Conservation (phyloP, 176 grass and related monocot genomes). For the sorghum (Sorghum bicolor) region DNA sequence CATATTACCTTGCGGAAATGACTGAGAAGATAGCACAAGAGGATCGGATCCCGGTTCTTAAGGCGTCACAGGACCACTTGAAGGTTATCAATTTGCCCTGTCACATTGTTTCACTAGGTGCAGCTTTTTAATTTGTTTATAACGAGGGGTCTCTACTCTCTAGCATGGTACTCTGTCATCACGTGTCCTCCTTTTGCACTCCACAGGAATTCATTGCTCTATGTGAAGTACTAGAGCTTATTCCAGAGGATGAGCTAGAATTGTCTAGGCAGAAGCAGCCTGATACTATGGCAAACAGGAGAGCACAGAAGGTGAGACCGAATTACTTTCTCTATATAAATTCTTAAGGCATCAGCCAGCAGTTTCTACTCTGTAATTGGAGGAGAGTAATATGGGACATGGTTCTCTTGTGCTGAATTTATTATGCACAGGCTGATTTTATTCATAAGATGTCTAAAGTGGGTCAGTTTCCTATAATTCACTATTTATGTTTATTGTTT, state of each 20-base stretch:
- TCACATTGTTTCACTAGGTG: not conserved
- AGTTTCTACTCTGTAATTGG: not conserved
- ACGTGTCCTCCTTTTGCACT: not conserved
- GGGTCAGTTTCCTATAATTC: not conserved
- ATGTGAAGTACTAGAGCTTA: conserved; percentile 82
- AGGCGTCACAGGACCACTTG: conserved; percentile 67
- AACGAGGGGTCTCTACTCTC: not conserved
- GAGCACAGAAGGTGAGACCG: conserved; percentile 67
- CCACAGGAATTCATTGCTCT: conserved; percentile 77
- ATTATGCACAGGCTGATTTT: not conserved
- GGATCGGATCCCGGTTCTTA: conserved; percentile 59
- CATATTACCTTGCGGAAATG: conserved; percentile 78
- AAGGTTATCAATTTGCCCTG: conserved; percentile 42
- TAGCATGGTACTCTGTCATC: not conserved
- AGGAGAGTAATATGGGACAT: not conserved
- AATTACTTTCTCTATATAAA: not conserved
- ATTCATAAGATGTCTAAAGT: not conserved
- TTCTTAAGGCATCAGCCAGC: not conserved
- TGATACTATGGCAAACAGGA: conserved; percentile 52
- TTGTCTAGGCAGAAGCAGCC: conserved; percentile 35
- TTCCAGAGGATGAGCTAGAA: conserved; percentile 69
- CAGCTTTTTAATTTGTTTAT: not conserved
- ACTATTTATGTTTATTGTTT: conserved; percentile 5
- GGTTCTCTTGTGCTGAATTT: not conserved
- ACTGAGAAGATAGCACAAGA: conserved; percentile 66